Evolutionary conservation across 2,329 filamentous ascomycete species (phyloP).

Genomic region (Sodiomyces alkalinus): DNA sequence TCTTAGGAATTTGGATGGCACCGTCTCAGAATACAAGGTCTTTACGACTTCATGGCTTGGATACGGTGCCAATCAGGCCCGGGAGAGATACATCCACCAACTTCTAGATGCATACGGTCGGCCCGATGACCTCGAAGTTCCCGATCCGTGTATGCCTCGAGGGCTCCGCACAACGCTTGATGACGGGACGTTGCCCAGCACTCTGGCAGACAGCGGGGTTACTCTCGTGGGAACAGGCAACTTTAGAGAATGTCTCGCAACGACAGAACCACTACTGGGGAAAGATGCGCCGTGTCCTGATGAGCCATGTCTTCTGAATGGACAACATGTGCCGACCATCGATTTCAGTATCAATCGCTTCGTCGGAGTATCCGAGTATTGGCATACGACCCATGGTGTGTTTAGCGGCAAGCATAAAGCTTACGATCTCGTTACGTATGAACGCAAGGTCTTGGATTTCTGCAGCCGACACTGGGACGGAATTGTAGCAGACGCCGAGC

Average conservation of each 20-base stretch:
- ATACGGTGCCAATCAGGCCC: constrained; percentile 90
- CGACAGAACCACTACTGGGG: constrained; percentile 73
- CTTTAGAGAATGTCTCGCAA: constrained; percentile 71
- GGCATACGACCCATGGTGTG: constrained; percentile 94
- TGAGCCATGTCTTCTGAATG: constrained; percentile 75
- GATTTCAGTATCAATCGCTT: constrained; percentile 98
- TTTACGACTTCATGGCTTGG: constrained; percentile 96
- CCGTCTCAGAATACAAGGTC: constrained; percentile 65
- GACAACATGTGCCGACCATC: constrained; percentile 84
- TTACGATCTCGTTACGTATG: constrained; percentile 85
- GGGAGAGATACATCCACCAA: constrained; percentile 66
- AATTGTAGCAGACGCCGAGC: constrained; percentile 52
- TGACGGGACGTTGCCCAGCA: constrained; percentile 38
- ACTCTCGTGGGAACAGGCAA: constrained; percentile 68
- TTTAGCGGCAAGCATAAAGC: constrained; percentile 67
- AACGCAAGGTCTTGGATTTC: constrained; percentile 69
- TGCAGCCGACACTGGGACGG: constrained; percentile 70
- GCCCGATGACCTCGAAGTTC: constrained; percentile 48
- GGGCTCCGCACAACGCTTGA: constrained; percentile 60
- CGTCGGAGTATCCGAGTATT: constrained; percentile 94
- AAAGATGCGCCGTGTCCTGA: constrained; percentile 78
- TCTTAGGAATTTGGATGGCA: constrained; percentile 69
- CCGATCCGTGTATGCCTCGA: constrained; percentile 79
- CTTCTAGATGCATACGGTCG: constrained; percentile 53
- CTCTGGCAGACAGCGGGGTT: constrained; percentile 20